Base-by-base conservation (phyloP, 2,329 filamentous ascomycete genomes). In the Botrytis aclada region DNA sequence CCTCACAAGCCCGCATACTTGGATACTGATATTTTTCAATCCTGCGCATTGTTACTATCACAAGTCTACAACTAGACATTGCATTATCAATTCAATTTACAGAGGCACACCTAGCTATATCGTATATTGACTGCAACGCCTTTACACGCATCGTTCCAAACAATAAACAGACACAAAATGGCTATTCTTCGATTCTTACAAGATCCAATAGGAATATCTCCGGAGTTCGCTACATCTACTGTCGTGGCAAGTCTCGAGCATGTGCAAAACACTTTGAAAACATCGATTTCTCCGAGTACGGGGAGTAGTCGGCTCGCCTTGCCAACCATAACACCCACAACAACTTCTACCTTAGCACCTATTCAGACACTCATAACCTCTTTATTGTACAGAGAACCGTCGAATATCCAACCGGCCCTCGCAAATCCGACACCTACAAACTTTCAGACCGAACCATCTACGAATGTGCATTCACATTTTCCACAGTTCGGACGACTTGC, bases 351-450 rank as follows among this genome's bases (percentile, higher is more conserved):
- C n/a, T 56, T 56, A 29, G 12, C 10, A 41, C 34, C 65, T 25
- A 56, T 69, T 20, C 47, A 69, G 29, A 69, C 65, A 69, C n/a
- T 69, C 37, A 29, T 43, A 69, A 69, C 47, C 22, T 69, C 65
- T 56, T 56, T 69, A 10, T 32, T 56, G 18, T 32, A 56, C 6
- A 69, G 51, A 32, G 47, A 32, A n/a, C 47, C 47, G 18, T 41
- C 37, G 4, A 39, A 69, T 41, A 22, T 18, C 25, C 37, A n/a
- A 56, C 4, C 20, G 0, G 16, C 47, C n/a, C 25, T 32, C 29
- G n/a, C 47, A 56, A 25, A 16, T 0, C n/a, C 34, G 10, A 41
- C n/a, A 69, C n/a, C 20, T 20, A n/a, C 18, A 25, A 25, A 14
- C 29, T n/a, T 20, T 8, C 54, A 56, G 12, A 25, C 16, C 47